Evolutionary conservation across 176 grass and related monocot genomes (phyloP), one percentile per base, ranked within the genome.

Genomic region (Bolboschoenus planiculmis): DNA sequence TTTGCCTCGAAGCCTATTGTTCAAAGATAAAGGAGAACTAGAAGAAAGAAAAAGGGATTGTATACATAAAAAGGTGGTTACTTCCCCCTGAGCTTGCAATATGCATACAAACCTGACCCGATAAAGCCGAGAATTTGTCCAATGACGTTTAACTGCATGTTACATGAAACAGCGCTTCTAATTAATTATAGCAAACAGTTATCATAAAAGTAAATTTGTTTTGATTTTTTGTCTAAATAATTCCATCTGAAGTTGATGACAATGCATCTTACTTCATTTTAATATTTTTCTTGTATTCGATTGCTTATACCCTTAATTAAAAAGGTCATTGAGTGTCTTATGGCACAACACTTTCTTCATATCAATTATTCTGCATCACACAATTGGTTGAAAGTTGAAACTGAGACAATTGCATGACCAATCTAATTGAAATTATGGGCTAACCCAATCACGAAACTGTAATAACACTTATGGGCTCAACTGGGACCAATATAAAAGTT

Each of bases 51-150:
- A 48, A 74, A 16, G 79, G 55, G 56, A 23, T 29, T 13, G 39
- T 70, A 16, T 27, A 43, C 20, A 46, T 20, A 31, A 64, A 78
- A 61, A 48, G 44, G 34, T 5, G 53, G 63, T 85, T 91, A 99
- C 83, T 93, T 96, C 43, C 93, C 93, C 86, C 68, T 99, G 81
- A 96, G 84, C 81, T 99, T 99, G 91, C 89, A 96, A 84, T 99
- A 99, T 23, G 97, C 97, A 39, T 99, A 99, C 24, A 93, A 84
- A 37, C 97, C 97, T 51, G 97, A 99, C 23, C 97, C 97, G 3
- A 90, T 54, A 75, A 99, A 99, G 61, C 93, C 93, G 26, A 99
- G 88, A 14, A 89, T 80, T 91, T 99, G 97, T 0, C 97, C 97
- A 15, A 99, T 93, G 84, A 99, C 54, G 81, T 99, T 96, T 84